These are phyloP conservation scores for Nicotiana tabacum DNA, from an alignment of 257 asterid species.

Conservation along the genomic window DNA sequence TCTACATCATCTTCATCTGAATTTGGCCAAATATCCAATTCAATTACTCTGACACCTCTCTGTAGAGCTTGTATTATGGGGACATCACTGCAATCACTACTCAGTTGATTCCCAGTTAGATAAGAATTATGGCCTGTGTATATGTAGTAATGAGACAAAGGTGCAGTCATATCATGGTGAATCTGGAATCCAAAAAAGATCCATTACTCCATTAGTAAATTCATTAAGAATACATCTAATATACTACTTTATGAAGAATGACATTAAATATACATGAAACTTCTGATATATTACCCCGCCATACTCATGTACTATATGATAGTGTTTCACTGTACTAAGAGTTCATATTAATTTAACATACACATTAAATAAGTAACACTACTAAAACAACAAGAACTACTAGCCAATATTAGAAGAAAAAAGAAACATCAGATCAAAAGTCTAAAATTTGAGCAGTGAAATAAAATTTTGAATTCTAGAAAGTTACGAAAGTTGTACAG, in stretches of 20 bases:
- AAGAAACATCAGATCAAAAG: background rate
- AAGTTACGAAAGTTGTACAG: background rate
- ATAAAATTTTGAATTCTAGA: background rate
- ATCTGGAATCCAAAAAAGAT: constrained; percentile 34
- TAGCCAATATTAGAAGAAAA: background rate
- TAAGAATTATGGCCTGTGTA: constrained; percentile 77
- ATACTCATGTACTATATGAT: background rate
- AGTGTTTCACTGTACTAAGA: background rate
- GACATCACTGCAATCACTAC: constrained; percentile 64
- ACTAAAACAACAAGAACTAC: no score
- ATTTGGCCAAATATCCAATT: constrained; percentile 82
- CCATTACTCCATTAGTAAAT: background rate
- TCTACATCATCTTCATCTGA: constrained; percentile 48
- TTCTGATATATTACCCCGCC: background rate
- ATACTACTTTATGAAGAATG: background rate
- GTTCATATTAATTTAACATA: background rate
- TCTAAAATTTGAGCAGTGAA: background rate
- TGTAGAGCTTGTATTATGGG: constrained; percentile 55
- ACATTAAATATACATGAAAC: background rate
- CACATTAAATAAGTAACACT: background rate
- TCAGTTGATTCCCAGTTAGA: constrained; percentile 73
- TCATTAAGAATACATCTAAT: background rate
- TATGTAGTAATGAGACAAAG: constrained; percentile 67
- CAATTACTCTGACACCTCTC: constrained; percentile 63
- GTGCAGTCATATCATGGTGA: constrained; percentile 73